Evolutionary conservation across 768 basidiomycete genomes (phyloP), one percentile per base, ranked within the genome.

Genomic region (Omphalotus guepiniiformis): DNA sequence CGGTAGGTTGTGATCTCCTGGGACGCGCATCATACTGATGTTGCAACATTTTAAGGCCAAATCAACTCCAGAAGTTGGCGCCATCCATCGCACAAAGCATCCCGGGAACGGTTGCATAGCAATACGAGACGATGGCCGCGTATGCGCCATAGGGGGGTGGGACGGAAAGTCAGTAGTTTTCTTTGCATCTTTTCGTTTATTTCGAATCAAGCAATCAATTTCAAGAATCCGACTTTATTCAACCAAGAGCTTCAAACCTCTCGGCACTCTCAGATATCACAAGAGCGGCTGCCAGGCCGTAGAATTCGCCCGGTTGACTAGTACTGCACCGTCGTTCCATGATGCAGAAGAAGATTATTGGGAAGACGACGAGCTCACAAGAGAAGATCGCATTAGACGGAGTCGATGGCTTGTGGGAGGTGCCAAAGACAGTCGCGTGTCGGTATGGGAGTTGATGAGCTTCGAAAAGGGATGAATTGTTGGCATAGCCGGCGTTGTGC

Each of bases 111-210:
- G 77, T 0, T 76, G 80, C 6, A 63, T 97, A n/a, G 77, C 83
- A 3, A 80, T 96, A 11, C 80, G 82, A 4, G 74, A 79, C 28
- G 84, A 88, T 53, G 90, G 83, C 0, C 76, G 77, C 18, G 79
- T 97, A 0, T 86, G 93, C 55, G 93, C 93, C 0, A 71, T 93
- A 2, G 94, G 87, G 2, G 92, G 93, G 0, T 97, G 95, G 95
- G 93, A 98, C 52, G 93, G 95, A 28, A 80, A 74, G 94, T 93
- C 54, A 56, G 87, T 67, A n/a, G n/a, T 5, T 29, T 35, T 12
- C 13, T 19, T 37, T 48, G 23, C 25, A 34, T n/a, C 12, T 30
- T n/a, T 51, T n/a, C 36, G 36, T 29, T 7, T 15, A 21, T 41
- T 16, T 19, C 47, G 38, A n/a, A 35, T 46, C 3, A 28, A 30